phyloP scores from a whole-genome alignment of 2,329 filamentous ascomycete genomes.

The Cryphonectria carpinicola region DNA sequence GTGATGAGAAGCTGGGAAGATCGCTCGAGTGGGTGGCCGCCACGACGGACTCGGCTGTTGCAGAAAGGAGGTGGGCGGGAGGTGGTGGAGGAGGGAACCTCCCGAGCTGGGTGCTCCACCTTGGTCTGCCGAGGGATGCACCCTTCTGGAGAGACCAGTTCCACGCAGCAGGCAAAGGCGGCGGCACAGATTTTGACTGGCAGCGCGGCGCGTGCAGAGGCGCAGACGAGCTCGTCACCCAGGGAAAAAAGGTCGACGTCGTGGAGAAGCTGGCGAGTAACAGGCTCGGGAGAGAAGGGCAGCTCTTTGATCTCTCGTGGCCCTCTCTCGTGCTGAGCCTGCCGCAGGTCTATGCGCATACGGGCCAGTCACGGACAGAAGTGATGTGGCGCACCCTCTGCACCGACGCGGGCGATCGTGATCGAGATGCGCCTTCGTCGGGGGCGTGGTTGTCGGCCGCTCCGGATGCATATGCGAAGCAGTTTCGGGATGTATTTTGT shows the following conservation, averaged over 20 bases:
- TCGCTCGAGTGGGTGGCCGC: constrained; percentile 1
- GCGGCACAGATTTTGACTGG: not conserved
- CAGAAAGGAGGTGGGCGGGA: not conserved
- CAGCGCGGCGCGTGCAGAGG: not conserved
- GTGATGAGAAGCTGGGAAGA: not conserved
- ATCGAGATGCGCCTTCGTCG: not conserved
- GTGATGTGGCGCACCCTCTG: not conserved
- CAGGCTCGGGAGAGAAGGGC: not conserved
- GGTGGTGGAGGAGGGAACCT: not conserved
- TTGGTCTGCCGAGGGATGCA: not conserved
- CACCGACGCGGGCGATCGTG: not conserved
- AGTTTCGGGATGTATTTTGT: not conserved
- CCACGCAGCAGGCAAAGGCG: not conserved
- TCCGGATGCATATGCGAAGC: not conserved
- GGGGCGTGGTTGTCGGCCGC: not conserved
- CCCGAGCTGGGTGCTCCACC: not conserved
- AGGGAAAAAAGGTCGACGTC: not conserved
- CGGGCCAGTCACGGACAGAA: not conserved
- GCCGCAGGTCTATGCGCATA: not conserved
- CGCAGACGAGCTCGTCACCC: not conserved
- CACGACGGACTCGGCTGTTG: not conserved
- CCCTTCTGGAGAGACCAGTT: not conserved
- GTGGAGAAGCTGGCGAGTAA: not conserved
- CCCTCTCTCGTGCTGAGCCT: not conserved
- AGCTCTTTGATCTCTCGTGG: not conserved